Percentiles rank a stretch among this genome's conserved stretches.
phyloP scores from a whole-genome alignment of 2,329 filamentous ascomycete species.

The Orbilia oligospora region DNA sequence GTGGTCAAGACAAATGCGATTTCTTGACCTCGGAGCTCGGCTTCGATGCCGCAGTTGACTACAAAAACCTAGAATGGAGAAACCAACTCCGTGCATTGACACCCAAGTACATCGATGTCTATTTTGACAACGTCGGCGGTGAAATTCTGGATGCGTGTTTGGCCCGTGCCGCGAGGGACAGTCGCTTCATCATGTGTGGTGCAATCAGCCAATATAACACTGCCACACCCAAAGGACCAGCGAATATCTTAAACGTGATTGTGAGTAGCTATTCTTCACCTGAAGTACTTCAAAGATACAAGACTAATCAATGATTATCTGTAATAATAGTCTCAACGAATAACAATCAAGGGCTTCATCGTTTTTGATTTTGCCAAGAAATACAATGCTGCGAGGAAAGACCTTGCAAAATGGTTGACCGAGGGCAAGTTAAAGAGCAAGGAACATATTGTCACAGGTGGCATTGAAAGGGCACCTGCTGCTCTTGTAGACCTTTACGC shows the following conservation, averaged over 20 bases:
- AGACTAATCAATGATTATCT: slow-evolving; percentile 66
- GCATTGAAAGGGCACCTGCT: slow-evolving; percentile 75
- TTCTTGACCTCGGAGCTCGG: slow-evolving; percentile 77
- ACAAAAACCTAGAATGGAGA: slow-evolving; percentile 76
- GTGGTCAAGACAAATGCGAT: slow-evolving; percentile 76
- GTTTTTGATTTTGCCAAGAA: slow-evolving; percentile 77
- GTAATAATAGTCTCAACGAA: slow-evolving; percentile 70
- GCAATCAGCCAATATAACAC: slow-evolving; percentile 79
- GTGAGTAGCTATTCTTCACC: slow-evolving; percentile 14
- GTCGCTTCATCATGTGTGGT: slow-evolving; percentile 80
- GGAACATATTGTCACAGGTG: slow-evolving; percentile 80
- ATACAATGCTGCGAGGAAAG: slow-evolving; percentile 73
- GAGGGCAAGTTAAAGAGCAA: slow-evolving; percentile 81
- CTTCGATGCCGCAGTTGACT: slow-evolving; percentile 78
- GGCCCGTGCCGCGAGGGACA: slow-evolving; percentile 73
- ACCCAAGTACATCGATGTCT: slow-evolving; percentile 76
- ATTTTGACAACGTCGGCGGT: slow-evolving; percentile 81
- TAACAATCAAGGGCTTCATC: slow-evolving; percentile 80
- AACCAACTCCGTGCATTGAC: slow-evolving; percentile 75
- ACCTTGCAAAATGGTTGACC: slow-evolving; percentile 77
- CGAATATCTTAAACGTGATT: slow-evolving; percentile 58
- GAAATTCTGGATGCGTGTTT: slow-evolving; percentile 79
- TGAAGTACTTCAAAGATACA: slow-evolving; percentile 1
- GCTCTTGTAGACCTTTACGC: slow-evolving; percentile 77
- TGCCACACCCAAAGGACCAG: slow-evolving; percentile 71